phyloP scores from a whole-genome alignment of 345 rosid species.

The Linum tenue region DNA sequence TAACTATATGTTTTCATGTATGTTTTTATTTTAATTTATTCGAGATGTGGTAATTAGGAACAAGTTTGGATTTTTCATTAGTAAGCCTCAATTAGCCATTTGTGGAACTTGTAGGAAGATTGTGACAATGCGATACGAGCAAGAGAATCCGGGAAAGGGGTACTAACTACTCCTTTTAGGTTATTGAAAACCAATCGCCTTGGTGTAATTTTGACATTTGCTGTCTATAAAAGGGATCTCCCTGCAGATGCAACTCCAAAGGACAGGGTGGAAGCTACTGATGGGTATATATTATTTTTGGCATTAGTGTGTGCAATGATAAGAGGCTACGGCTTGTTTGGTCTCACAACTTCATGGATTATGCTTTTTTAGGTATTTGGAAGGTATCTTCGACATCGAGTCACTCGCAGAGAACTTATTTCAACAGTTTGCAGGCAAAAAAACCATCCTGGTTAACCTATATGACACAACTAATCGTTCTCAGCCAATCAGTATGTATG shows the following conservation, averaged over 20 bases:
- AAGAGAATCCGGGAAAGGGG: slow-evolving; percentile 81
- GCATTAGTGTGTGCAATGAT: too few species aligned
- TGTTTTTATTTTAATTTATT: slow-evolving; percentile 8
- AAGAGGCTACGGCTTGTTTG: too few species aligned
- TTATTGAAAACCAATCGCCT: slow-evolving; percentile 82
- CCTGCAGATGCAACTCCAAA: too few species aligned
- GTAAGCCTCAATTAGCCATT: too few species aligned
- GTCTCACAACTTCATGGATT: not conserved
- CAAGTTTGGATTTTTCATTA: slow-evolving; percentile 10
- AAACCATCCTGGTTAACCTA: slow-evolving; percentile 82
- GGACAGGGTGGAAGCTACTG: too few species aligned
- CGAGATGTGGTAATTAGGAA: not conserved
- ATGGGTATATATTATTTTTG: too few species aligned
- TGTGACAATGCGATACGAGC: too few species aligned
- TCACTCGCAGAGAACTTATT: slow-evolving; percentile 90
- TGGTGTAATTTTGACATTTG: slow-evolving; percentile 92
- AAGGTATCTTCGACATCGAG: slow-evolving; percentile 86
- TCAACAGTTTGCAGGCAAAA: slow-evolving; percentile 93
- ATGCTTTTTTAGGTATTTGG: slow-evolving; percentile 23
- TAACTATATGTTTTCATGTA: too few species aligned
- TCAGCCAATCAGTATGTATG: slow-evolving; percentile 88
- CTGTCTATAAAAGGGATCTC: slow-evolving; percentile 44
- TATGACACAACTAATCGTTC: slow-evolving; percentile 65
- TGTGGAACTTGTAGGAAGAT: slow-evolving; percentile 84
- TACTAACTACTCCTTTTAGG: slow-evolving; percentile 89